These are phyloP conservation scores for Yarrowia porcina DNA, from an alignment of 805 yeast genomes.

Conservation along the genomic window DNA sequence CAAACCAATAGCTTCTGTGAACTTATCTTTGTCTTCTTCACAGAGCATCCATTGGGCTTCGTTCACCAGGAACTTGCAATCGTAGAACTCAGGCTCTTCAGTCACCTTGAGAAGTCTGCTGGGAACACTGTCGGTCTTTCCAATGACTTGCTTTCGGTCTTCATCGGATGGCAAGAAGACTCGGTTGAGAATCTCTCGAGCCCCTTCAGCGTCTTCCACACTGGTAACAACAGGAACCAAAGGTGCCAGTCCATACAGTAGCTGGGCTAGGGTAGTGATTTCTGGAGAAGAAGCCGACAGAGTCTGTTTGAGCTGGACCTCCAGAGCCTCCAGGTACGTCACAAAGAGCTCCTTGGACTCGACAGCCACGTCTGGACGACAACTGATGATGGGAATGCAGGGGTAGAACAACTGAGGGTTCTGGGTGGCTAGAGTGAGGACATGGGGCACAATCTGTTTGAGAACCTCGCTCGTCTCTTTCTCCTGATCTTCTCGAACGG, in stretches of 20 bases:
- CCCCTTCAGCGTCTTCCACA: not conserved
- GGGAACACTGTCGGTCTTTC: constrained; percentile 29
- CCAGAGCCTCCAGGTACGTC: not conserved
- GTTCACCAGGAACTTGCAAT: constrained; percentile 29
- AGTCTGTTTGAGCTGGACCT: not conserved
- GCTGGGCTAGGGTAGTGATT: not conserved
- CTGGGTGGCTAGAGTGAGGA: not conserved
- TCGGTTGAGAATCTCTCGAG: not conserved
- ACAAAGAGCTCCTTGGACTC: not conserved
- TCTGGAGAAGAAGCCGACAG: not conserved
- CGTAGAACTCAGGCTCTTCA: constrained; percentile 29
- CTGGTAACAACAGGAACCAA: not conserved
- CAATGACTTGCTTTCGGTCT: constrained; percentile 34
- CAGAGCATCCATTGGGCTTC: constrained; percentile 33
- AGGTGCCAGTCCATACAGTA: not conserved
- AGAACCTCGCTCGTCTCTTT: not conserved
- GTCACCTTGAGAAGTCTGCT: constrained; percentile 31
- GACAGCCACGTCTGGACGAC: constrained; percentile 4
- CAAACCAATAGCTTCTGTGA: constrained; percentile 34
- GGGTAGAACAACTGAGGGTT: constrained; percentile 3
- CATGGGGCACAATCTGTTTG: not conserved
- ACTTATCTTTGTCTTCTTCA: constrained; percentile 29
- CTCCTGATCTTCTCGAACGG: constrained; percentile 5
- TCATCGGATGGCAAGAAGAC: constrained; percentile 22
- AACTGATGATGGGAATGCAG: constrained; percentile 10